phyloP scores from a whole-genome alignment of 495 filamentous ascomycete species.

The Podospora anserina region DNA sequence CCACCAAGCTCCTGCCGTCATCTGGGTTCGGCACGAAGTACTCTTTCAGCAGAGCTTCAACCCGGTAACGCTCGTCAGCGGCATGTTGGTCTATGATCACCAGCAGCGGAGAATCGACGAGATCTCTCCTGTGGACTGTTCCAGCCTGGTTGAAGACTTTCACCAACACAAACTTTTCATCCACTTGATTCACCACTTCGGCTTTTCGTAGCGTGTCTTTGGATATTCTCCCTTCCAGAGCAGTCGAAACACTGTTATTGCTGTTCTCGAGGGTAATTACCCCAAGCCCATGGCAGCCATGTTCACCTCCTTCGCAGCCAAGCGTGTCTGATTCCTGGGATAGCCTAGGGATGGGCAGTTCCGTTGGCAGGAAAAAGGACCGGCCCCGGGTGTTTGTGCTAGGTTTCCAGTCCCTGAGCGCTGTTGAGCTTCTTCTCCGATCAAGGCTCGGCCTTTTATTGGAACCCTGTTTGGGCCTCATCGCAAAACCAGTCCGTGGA shows the following conservation, averaged over 20 bases:
- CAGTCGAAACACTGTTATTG: slow-evolving; percentile 12
- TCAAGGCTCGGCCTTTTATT: background rate
- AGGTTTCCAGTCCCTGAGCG: slow-evolving; percentile 24
- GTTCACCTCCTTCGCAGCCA: background rate
- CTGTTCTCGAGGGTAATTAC: slow-evolving; percentile 13
- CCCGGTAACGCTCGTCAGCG: slow-evolving; percentile 80
- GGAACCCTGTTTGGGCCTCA: slow-evolving; percentile 6
- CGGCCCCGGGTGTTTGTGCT: slow-evolving; percentile 25
- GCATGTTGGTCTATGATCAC: slow-evolving; percentile 93
- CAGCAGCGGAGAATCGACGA: slow-evolving; percentile 38
- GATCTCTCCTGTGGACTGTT: background rate
- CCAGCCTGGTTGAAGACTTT: slow-evolving; percentile 42
- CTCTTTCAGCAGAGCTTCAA: slow-evolving; percentile 61
- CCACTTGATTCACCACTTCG: slow-evolving; percentile 74
- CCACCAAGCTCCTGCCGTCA: slow-evolving; percentile 1
- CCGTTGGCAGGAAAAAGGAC: slow-evolving; percentile 38
- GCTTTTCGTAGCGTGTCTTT: slow-evolving; percentile 62
- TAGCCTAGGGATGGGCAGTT: slow-evolving; percentile 38
- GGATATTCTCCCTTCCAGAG: slow-evolving; percentile 56
- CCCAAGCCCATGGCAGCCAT: slow-evolving; percentile 12
- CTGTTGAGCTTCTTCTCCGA: background rate
- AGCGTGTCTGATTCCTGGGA: slow-evolving; percentile 24
- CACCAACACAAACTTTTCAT: slow-evolving; percentile 82
- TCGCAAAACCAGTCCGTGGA: slow-evolving; percentile 31
- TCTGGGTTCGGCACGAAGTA: slow-evolving; percentile 33